Conservation (phyloP, 495 filamentous ascomycete species). For the Collariella sp. region DNA sequence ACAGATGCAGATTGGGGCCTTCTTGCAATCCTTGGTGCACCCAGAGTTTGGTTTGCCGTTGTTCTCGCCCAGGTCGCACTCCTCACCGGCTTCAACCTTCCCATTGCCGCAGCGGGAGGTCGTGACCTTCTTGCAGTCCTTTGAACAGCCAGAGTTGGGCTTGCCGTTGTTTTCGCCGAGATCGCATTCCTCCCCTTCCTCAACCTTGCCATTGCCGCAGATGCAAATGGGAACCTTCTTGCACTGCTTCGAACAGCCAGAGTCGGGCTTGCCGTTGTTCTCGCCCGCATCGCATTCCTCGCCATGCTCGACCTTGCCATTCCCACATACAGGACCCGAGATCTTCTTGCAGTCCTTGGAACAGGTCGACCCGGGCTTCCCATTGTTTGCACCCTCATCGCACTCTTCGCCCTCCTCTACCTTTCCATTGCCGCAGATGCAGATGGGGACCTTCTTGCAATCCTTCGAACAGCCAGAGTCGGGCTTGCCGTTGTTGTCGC, state of each 20-base stretch:
- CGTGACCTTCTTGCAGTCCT: conserved; percentile 5
- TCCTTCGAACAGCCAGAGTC: conserved; percentile 1
- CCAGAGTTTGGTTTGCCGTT: conserved; percentile 10
- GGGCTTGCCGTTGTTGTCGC: conserved; percentile 3
- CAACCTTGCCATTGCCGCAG: not conserved
- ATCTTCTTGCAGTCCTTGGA: conserved; percentile 9
- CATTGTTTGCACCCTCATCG: conserved; percentile 11
- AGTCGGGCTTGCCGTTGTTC: conserved; percentile 4
- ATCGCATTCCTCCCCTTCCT: not conserved
- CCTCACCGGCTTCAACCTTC: conserved; percentile 1
- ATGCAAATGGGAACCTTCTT: not conserved
- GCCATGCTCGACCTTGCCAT: conserved; percentile 9
- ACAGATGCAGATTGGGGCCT: not conserved
- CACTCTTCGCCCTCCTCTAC: conserved; percentile 9
- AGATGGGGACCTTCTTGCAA: conserved; percentile 3
- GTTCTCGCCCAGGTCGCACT: conserved; percentile 10
- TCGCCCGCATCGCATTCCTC: conserved; percentile 10
- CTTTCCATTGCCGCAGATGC: conserved; percentile 9
- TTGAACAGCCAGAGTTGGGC: conserved; percentile 2
- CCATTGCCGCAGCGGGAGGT: conserved; percentile 8
- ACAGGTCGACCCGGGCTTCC: conserved; percentile 8
- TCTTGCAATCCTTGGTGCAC: conserved; percentile 5
- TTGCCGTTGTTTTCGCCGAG: conserved; percentile 2
- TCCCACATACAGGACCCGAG: conserved; percentile 6
- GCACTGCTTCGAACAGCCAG: conserved; percentile 6